Conservation (phyloP, 331 rosid species). For the Malus hybrid region DNA sequence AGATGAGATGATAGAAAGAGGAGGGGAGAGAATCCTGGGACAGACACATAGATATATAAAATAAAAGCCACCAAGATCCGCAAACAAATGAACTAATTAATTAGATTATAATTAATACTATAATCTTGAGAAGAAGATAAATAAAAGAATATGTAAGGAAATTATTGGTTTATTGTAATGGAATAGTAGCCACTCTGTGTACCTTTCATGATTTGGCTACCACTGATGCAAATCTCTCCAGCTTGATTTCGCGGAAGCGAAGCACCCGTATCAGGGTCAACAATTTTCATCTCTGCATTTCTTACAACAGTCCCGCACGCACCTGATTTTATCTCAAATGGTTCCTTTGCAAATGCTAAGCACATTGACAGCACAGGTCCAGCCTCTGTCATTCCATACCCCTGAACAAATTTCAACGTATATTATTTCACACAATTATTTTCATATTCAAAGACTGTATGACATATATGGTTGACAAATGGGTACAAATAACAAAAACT, state of each 20-base stretch:
- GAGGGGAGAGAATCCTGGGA: too few relatives aligned
- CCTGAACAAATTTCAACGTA: constrained; percentile 20
- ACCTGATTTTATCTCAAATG: constrained; percentile 56
- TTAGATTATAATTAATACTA: too few relatives aligned
- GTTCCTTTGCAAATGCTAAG: constrained; percentile 62
- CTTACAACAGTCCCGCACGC: constrained; percentile 80
- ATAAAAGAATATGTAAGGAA: neutral
- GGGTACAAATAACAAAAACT: too few relatives aligned
- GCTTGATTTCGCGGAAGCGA: constrained; percentile 57
- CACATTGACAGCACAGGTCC: constrained; percentile 71
- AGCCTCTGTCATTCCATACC: constrained; percentile 88
- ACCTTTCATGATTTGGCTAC: constrained; percentile 85
- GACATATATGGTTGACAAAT: too few relatives aligned
- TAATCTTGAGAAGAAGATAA: too few relatives aligned
- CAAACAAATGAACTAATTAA: neutral
- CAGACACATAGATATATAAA: neutral
- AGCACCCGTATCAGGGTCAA: constrained; percentile 35
- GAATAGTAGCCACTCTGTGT: neutral
- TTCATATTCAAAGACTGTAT: neutral
- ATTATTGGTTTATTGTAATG: neutral
- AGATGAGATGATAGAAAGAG: too few relatives aligned
- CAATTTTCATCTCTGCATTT: constrained; percentile 73
- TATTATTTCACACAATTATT: neutral
- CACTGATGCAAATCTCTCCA: constrained; percentile 83
- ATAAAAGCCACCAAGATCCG: neutral